These are phyloP conservation scores for Sarcodon aspratus DNA, from an alignment of 768 basidiomycete genomes.

Conservation along the genomic window DNA sequence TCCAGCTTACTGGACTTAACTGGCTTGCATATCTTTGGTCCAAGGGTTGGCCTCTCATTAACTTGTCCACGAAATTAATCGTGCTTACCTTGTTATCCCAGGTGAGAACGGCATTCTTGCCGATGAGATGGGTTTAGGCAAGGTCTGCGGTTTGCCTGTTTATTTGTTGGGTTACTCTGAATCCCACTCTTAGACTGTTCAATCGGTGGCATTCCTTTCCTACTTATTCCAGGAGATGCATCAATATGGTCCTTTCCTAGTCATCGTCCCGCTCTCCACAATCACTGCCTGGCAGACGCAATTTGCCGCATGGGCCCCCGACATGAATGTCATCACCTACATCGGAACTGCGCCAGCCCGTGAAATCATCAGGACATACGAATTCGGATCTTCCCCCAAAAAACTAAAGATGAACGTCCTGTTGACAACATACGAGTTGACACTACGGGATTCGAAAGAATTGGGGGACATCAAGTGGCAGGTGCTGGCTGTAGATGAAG, in stretches of 20 bases:
- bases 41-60: slow-evolving; percentile 26
- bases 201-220: slow-evolving; percentile 90
- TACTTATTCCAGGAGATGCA: slow-evolving; percentile 88
- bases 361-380: slow-evolving; percentile 83
- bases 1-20: slow-evolving; percentile 95
- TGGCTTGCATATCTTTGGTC: slow-evolving; percentile 98
- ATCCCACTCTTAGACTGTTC: slow-evolving; percentile 56
- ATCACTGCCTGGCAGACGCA: slow-evolving; percentile 98
- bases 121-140: slow-evolving; percentile 99
- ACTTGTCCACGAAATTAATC: not conserved
- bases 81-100: not conserved
- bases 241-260: slow-evolving; percentile 94
- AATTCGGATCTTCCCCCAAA: slow-evolving; percentile 84
- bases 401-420: slow-evolving; percentile 95
- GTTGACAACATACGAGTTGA: slow-evolving; percentile 94
- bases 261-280: slow-evolving; percentile 95
- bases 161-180: slow-evolving; percentile 1
- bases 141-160: slow-evolving; percentile 32
- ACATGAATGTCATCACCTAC: slow-evolving; percentile 93
- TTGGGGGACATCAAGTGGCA: slow-evolving; percentile 96
- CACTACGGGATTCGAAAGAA: slow-evolving; percentile 81
- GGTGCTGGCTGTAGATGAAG: slow-evolving; percentile 92
- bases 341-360: slow-evolving; percentile 83
- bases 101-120: slow-evolving; percentile 93
- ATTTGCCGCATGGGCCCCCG: slow-evolving; percentile 91